phyloP scores from a whole-genome alignment of 148 eudicot species.

The Spergularia bocconei region DNA sequence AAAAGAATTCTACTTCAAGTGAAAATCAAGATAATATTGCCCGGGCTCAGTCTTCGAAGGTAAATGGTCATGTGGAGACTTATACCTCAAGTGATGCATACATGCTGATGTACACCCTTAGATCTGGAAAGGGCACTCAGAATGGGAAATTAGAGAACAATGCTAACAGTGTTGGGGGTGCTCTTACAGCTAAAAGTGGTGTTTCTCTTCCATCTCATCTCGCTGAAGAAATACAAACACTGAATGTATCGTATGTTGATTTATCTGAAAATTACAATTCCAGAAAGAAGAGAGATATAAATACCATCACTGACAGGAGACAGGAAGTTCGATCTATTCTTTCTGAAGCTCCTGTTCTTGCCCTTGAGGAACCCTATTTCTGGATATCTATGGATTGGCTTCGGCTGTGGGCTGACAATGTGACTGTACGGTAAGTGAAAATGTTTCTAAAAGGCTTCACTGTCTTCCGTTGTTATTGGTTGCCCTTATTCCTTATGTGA shows the following conservation, averaged over 20 bases:
- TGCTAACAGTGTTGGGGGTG: conserved; percentile 28
- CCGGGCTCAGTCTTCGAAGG: conserved; percentile 28
- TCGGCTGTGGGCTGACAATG: conserved; percentile 89
- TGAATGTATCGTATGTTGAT: conserved; percentile 51
- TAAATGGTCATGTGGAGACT: conserved; percentile 37
- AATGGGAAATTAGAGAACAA: conserved; percentile 28
- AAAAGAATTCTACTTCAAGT: conserved; percentile 29
- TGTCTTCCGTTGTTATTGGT: neutral
- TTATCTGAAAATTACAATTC: conserved; percentile 58
- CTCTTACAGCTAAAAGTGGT: conserved; percentile 24
- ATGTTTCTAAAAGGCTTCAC: neutral
- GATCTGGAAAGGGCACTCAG: conserved; percentile 40
- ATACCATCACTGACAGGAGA: conserved; percentile 60
- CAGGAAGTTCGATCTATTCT: conserved; percentile 90
- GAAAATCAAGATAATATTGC: conserved; percentile 33
- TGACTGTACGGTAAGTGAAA: conserved; percentile 53
- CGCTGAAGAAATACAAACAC: conserved; percentile 51
- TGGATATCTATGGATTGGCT: conserved; percentile 97
- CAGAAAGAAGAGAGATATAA: conserved; percentile 61
- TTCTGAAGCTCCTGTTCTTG: conserved; percentile 72
- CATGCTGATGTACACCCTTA: conserved; percentile 88
- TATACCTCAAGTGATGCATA: conserved; percentile 96
- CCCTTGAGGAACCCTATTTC: conserved; percentile 60
- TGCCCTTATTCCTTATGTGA: neutral
- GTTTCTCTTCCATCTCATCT: conserved; percentile 73